Percentiles rank a stretch among this genome's conserved stretches.
phyloP scores from a whole-genome alignment of 2,329 filamentous ascomycete genomes.

The Chalaropsis ovoidea region DNA sequence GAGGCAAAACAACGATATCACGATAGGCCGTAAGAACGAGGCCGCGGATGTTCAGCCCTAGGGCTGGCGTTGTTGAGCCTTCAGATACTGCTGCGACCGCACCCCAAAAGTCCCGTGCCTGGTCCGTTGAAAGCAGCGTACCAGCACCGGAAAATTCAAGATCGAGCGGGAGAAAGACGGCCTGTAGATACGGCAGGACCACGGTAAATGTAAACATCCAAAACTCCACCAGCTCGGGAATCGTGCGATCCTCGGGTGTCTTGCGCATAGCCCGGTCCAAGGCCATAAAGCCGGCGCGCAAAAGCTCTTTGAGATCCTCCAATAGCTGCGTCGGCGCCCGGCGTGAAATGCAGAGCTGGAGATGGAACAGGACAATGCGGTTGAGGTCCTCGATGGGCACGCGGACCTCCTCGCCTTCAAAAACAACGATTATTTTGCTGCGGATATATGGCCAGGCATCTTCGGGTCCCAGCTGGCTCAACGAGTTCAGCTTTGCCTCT shows the following conservation, averaged over 20 bases:
- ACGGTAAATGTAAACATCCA: slow-evolving; percentile 90
- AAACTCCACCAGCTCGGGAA: slow-evolving; percentile 80
- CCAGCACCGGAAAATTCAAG: slow-evolving; percentile 84
- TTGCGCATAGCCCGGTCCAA: slow-evolving; percentile 73
- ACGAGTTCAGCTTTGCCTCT: slow-evolving; percentile 17
- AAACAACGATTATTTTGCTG: slow-evolving; percentile 64
- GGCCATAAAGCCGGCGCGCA: slow-evolving; percentile 72
- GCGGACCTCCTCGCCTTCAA: slow-evolving; percentile 69
- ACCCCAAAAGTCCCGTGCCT: slow-evolving; percentile 86
- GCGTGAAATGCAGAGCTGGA: slow-evolving; percentile 66
- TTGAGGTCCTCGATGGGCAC: slow-evolving; percentile 81
- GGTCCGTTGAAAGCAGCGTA: slow-evolving; percentile 62
- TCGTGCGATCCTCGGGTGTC: slow-evolving; percentile 76
- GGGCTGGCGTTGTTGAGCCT: slow-evolving; percentile 16
- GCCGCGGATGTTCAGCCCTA: slow-evolving; percentile 58
- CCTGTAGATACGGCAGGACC: slow-evolving; percentile 87
- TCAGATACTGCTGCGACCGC: slow-evolving; percentile 38
- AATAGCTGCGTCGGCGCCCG: slow-evolving; percentile 60
- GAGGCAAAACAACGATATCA: slow-evolving; percentile 76
- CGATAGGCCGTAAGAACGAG: slow-evolving; percentile 81
- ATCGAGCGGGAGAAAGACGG: slow-evolving; percentile 86
- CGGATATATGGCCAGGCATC: slow-evolving; percentile 77
- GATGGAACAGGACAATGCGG: slow-evolving; percentile 64
- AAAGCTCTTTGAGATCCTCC: slow-evolving; percentile 64
- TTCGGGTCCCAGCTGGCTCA: slow-evolving; percentile 40